Conservation (phyloP, 352 stramenopile species). For the Pythium aphanidermatum region DNA sequence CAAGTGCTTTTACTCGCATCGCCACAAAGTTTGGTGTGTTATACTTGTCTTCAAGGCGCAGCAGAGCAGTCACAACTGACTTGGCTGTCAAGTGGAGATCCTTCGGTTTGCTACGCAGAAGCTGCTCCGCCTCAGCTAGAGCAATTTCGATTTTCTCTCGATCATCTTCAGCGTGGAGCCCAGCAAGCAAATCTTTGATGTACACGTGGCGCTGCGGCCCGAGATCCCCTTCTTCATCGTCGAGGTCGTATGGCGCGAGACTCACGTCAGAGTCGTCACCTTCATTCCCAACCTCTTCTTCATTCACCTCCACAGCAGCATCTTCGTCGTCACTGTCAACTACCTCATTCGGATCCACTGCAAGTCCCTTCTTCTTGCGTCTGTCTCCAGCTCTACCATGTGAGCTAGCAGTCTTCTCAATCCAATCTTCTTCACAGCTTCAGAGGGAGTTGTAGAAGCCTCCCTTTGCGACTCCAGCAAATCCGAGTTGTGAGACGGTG, state of each 20-base stretch:
- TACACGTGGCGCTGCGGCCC: constrained; percentile 51
- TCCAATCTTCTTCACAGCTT: not conserved
- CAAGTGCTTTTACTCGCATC: constrained; percentile 40
- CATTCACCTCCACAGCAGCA: constrained; percentile 11
- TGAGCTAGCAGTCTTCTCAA: no score
- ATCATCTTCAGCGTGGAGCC: constrained; percentile 49
- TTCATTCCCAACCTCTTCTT: constrained; percentile 21
- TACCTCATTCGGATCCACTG: constrained; percentile 54
- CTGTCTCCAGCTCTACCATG: no score
- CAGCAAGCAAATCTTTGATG: constrained; percentile 57
- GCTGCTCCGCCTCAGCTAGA: constrained; percentile 41
- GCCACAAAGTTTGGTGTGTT: constrained; percentile 45
- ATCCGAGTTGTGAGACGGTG: constrained; percentile 15
- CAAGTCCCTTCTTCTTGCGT: constrained; percentile 8
- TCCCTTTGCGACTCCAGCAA: not conserved
- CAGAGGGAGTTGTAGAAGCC: constrained; percentile 1
- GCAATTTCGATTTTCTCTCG: constrained; percentile 48
- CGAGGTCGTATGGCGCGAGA: constrained; percentile 55
- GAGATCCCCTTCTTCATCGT: constrained; percentile 68
- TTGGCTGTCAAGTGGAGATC: constrained; percentile 59
- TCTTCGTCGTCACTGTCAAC: constrained; percentile 40
- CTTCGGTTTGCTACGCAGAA: constrained; percentile 46
- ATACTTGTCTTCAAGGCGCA: constrained; percentile 74
- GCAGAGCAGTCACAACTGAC: constrained; percentile 41
- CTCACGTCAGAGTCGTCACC: constrained; percentile 58